A percentile compares a stretch with the other conserved stretches of the same genome.
phyloP scores from a whole-genome alignment of 179 eudicot genomes.

The Beta lomatogona region DNA sequence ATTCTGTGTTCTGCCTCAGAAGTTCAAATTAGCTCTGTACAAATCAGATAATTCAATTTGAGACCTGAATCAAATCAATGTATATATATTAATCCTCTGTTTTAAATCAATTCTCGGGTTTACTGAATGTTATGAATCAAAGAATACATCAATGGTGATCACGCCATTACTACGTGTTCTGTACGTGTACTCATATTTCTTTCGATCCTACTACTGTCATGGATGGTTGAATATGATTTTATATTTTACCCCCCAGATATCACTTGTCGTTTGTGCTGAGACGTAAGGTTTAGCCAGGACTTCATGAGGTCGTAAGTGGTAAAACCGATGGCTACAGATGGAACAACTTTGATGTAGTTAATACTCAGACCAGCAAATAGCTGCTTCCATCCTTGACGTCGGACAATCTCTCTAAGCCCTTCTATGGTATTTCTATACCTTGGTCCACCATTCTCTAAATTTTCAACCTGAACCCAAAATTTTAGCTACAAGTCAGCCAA shows the following conservation, averaged over 20 bases:
- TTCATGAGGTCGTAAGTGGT: conserved; percentile 90
- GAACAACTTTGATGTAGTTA: conserved; percentile 94
- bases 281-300: conserved; percentile 66
- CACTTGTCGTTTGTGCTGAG: conserved; percentile 55
- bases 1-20: conserved; percentile 11
- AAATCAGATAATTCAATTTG: conserved; percentile 29
- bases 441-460: conserved; percentile 50
- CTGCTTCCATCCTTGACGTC: conserved; percentile 86
- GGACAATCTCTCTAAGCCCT: conserved; percentile 64
- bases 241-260: conserved; percentile 38
- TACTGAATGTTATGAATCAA: conserved; percentile 18
- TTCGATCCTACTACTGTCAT: conserved; percentile 5
- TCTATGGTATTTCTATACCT: conserved; percentile 68
- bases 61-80: conserved; percentile 24
- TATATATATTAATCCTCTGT: conserved; percentile 28
- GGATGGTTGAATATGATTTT: background rate
- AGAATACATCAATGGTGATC: conserved; percentile 18
- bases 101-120: conserved; percentile 13
- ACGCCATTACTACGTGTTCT: background rate
- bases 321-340: conserved; percentile 96
- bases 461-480: conserved; percentile 66
- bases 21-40: conserved; percentile 33
- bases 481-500: conserved; percentile 5
- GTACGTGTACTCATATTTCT: conserved; percentile 14
- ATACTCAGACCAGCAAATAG: conserved; percentile 97